A percentile compares a stretch with the other conserved stretches of the same genome.
Evolutionary conservation across 2,329 filamentous ascomycete species (phyloP).

Genomic region (Penicillium sp.): DNA sequence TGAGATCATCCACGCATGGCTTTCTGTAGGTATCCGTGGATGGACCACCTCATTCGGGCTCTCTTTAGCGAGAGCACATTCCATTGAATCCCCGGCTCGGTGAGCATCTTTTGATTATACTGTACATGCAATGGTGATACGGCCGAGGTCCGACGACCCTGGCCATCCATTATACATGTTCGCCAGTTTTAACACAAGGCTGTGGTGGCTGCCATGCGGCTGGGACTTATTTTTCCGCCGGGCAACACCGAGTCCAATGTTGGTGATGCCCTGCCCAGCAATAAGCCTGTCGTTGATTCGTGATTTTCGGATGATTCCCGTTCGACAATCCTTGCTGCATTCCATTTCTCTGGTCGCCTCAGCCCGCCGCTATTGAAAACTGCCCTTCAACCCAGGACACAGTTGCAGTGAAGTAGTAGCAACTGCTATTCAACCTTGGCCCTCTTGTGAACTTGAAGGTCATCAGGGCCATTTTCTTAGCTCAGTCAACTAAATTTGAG

Average conservation of each 20-base stretch:
- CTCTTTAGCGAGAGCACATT: background rate
- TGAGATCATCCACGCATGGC: slow-evolving; percentile 22
- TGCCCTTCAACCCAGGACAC: slow-evolving; percentile 10
- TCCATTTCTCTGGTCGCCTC: background rate
- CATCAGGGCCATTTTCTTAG: background rate
- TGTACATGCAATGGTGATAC: background rate
- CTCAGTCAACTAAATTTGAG: background rate
- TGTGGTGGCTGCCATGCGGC: slow-evolving; percentile 38
- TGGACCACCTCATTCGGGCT: slow-evolving; percentile 13
- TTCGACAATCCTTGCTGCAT: slow-evolving; percentile 15
- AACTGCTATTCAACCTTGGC: slow-evolving; percentile 6
- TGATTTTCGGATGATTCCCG: background rate
- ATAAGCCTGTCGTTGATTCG: slow-evolving; percentile 17
- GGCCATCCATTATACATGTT: slow-evolving; percentile 12
- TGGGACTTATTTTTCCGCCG: slow-evolving; percentile 29
- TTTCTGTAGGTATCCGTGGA: slow-evolving; percentile 25
- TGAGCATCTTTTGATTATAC: background rate
- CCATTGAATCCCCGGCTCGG: slow-evolving; percentile 6
- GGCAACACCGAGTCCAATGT: slow-evolving; percentile 12
- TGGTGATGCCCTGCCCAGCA: slow-evolving; percentile 12
- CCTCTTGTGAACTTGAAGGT: slow-evolving; percentile 5
- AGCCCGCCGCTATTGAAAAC: slow-evolving; percentile 8
- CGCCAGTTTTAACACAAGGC: slow-evolving; percentile 24
- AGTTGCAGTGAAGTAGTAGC: slow-evolving; percentile 10
- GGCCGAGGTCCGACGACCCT: background rate